Base-by-base conservation (phyloP, 2,329 filamentous ascomycete genomes). In the Sporothrix mexicana region DNA sequence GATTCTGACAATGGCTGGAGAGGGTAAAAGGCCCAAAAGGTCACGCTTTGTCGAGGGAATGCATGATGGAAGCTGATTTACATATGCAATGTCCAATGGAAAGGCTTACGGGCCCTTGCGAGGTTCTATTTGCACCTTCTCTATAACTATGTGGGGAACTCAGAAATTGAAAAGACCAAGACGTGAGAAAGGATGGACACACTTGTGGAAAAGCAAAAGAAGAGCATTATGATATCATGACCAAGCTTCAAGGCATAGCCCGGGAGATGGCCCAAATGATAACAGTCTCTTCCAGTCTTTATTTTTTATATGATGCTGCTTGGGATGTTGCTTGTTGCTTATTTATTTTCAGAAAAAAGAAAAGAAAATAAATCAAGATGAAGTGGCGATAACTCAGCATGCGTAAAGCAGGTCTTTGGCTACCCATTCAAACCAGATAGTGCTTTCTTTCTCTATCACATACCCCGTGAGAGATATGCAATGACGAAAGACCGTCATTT, bases 51-150 rank as follows among this genome's bases (percentile, higher is more conserved):
- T 15, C 36, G 30, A n/a, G 59, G 2, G 5, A 61, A 30, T 61
- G n/a, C 57, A 8, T 30, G 57, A 61, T 41, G 25, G 25, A 41
- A 62, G 59, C 59, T 62, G 59, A 62, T 17, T 62, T 17, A 36
- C 30, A 36, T 43, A 15, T n/a, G 20, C 4, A 12, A 3, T 20
- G 30, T 12, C 30, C 59, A 62, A 62, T 62, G 17, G 17, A 62
- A 62, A 17, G n/a, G 17, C 30, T 36, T 23, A 43, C 59, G 15
- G 36, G 59, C 30, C 17, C 15, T 43, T 62, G 59, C 8, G 36
- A 10, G 13, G 4, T 43, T n/a, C 59, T 62, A 62, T 62, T 62
- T 36, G 59, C 30, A 62, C 59, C 30, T 36, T 62, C 1, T 61
- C 6, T 61, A 5, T 17, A 43, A 30, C 10, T 17, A 20, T 43